Evolutionary conservation across 495 filamentous ascomycete genomes (phyloP).

Genomic region (Penicillium coprophilum): DNA sequence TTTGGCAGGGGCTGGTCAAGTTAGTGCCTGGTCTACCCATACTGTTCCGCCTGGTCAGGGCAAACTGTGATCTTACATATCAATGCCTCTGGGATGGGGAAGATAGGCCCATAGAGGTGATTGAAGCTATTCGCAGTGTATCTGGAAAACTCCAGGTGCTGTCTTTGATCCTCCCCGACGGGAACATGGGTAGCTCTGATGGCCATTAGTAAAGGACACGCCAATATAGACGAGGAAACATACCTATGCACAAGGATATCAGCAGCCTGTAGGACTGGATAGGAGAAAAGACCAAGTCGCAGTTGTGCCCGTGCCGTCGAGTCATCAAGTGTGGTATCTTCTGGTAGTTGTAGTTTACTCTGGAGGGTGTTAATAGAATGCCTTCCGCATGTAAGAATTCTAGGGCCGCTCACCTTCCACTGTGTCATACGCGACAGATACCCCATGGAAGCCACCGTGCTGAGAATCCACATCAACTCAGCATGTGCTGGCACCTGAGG

Average conservation of each 20-base stretch:
- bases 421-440: slow-evolving; percentile 95
- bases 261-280: slow-evolving; percentile 92
- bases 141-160: slow-evolving; percentile 90
- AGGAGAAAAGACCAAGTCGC: slow-evolving; percentile 92
- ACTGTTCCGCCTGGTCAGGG: not conserved
- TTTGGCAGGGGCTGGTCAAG: slow-evolving; percentile 62
- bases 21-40: slow-evolving; percentile 5
- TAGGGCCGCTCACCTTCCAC: slow-evolving; percentile 72
- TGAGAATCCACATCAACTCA: slow-evolving; percentile 95
- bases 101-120: slow-evolving; percentile 60
- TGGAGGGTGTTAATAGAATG: slow-evolving; percentile 31
- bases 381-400: not conserved
- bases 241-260: slow-evolving; percentile 87
- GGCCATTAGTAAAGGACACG: not conserved
- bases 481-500: slow-evolving; percentile 70
- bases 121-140: slow-evolving; percentile 85
- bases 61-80: slow-evolving; percentile 59
- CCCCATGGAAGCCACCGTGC: slow-evolving; percentile 83
- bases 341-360: slow-evolving; percentile 66
- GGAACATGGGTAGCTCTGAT: slow-evolving; percentile 86
- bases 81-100: slow-evolving; percentile 69
- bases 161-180: slow-evolving; percentile 88
- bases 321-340: slow-evolving; percentile 54
- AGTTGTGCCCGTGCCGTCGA: slow-evolving; percentile 55
- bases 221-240: slow-evolving; percentile 8